Evolutionary conservation across 139 green algal genomes (phyloP).

Genomic region (Chlorella sp.): DNA sequence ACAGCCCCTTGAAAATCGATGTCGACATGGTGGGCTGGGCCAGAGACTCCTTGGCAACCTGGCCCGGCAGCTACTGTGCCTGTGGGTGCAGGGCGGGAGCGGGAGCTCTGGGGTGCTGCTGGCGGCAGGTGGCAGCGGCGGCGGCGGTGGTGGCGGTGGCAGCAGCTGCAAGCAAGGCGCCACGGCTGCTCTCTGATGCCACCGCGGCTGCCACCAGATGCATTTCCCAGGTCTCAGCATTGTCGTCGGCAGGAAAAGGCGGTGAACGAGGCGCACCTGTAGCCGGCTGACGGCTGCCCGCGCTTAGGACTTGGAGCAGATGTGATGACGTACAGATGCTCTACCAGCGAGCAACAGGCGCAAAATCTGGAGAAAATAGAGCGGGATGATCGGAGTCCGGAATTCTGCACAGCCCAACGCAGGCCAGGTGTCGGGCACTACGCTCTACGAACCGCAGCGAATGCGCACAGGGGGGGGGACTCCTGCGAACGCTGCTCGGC

Average conservation of each 20-base stretch:
- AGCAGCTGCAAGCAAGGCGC: neutral
- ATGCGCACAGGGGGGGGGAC: too few species aligned
- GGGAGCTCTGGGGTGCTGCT: neutral
- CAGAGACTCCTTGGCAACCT: neutral
- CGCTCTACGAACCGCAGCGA: too few species aligned
- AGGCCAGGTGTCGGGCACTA: too few species aligned
- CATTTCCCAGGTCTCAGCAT: too few species aligned
- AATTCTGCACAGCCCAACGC: too few species aligned
- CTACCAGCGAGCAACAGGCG: neutral
- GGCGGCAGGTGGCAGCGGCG: neutral
- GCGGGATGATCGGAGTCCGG: too few species aligned
- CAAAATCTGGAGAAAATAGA: too few species aligned
- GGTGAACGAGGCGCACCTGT: neutral
- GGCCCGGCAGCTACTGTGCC: neutral
- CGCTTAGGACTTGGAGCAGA: too few species aligned
- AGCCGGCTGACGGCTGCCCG: neutral
- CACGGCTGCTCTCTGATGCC: neutral
- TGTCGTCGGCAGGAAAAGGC: neutral
- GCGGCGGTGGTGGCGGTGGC: neutral
- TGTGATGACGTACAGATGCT: neutral
- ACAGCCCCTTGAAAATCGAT: slow-evolving; percentile 34
- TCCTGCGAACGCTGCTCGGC: too few species aligned
- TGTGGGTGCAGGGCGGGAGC: neutral
- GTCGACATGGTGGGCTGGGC: neutral
- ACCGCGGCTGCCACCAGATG: too few species aligned